phyloP scores from a whole-genome alignment of 257 asterid species.

The Forsythia viridissima region DNA sequence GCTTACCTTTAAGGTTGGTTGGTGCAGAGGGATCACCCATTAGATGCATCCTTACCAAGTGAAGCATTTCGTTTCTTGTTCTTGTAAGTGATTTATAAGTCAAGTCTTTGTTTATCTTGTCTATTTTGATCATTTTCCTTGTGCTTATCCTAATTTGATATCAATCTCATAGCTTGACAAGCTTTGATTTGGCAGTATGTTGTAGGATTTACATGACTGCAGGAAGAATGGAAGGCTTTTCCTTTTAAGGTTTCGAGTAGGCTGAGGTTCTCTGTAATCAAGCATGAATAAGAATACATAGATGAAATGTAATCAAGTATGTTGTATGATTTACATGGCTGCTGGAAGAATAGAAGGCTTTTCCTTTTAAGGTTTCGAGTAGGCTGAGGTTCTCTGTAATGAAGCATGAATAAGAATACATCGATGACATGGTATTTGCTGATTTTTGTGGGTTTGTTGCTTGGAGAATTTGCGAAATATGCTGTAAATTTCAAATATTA shows the following conservation, averaged over 20 bases:
- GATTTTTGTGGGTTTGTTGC: too few relatives aligned
- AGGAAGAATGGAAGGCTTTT: neutral
- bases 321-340: neutral
- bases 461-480: too few relatives aligned
- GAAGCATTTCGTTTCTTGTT: conserved; percentile 9
- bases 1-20: conserved; percentile 80
- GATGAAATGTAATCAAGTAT: too few relatives aligned
- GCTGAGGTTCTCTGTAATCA: neutral
- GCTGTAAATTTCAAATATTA: too few relatives aligned
- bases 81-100: too few relatives aligned
- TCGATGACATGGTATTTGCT: too few relatives aligned
- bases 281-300: neutral
- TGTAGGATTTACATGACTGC: neutral
- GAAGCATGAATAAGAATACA: neutral
- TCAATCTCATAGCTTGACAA: neutral
- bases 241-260: too few relatives aligned
- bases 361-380: too few relatives aligned
- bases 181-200: neutral
- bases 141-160: neutral
- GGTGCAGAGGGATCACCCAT: conserved; percentile 98
- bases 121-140: neutral
- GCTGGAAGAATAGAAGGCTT: neutral
- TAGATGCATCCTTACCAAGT: conserved; percentile 86
- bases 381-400: neutral
- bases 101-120: too few relatives aligned